Base-by-base conservation (phyloP, 495 filamentous ascomycete species). In the Penicillium samsonianum region DNA sequence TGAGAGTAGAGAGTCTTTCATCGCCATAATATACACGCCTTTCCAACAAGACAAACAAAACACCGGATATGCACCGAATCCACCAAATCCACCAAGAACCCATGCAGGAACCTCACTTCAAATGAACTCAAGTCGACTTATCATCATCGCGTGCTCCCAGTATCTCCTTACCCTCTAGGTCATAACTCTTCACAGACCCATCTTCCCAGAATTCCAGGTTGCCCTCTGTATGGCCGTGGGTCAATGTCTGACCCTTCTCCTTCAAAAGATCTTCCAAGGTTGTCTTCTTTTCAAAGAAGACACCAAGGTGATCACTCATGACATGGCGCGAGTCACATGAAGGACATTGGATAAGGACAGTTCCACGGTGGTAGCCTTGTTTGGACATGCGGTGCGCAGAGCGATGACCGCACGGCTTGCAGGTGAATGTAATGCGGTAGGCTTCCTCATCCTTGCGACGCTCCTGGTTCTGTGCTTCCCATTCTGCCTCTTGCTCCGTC, bases 361-460 rank as follows among this genome's bases (percentile, higher is more conserved):
- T 90, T 23, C 94, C 94, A 23, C 86, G 74, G 69, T 97, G 91
- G 69, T 97, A 99, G 14, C 90, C 94, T 59, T 96, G 94, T 73
- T 97, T 96, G 22, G 88, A 88, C 56, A 99, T 77, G 10, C 71
- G 78, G 68, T 98, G 94, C 3, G 81, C 74, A 5, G 90, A 92
- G 28, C 95, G 86, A 5, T 79, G 65, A 10, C 69, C 71, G 77
- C 94, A 99, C 22, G 91, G 91, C 53, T 85, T 87, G 82, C 94
- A 99, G 58, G 95, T 99, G 69, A 99, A 96, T 11, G 83, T 87
- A 25, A 98, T 78, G 47, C 88, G 77, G 75, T 98, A 98, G 37
- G 86, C 80, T 17, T 91, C 90, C 56, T 87, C 81, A 37, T 80
- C 71, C 37, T 70, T 73, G 40, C 71, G 67, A 23, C 76, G 75